phyloP scores from a whole-genome alignment of 2,329 filamentous ascomycete genomes.

The Penicillium olsonii region DNA sequence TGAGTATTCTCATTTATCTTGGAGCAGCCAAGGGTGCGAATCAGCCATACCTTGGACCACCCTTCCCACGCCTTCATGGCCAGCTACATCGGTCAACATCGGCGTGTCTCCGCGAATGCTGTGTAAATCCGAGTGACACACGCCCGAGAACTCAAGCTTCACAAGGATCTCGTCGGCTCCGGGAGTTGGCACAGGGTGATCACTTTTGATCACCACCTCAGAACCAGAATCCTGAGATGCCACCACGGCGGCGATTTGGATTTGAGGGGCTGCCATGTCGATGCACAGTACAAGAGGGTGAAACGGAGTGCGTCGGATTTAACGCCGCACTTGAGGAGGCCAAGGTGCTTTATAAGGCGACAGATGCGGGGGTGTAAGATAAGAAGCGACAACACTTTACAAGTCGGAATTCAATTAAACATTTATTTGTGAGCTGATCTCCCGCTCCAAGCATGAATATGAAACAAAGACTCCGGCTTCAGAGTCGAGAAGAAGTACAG shows the following conservation, averaged over 20 bases:
- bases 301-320: too few relatives aligned
- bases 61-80: constrained; percentile 50
- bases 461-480: constrained; percentile 33
- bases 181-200: constrained; percentile 39
- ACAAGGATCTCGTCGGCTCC: constrained; percentile 46
- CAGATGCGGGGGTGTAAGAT: neutral
- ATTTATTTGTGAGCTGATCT: constrained; percentile 33
- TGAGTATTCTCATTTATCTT: neutral
- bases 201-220: constrained; percentile 27
- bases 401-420: constrained; percentile 30
- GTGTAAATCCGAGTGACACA: constrained; percentile 52
- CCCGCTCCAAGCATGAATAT: constrained; percentile 33
- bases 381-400: neutral
- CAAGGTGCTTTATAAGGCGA: too few relatives aligned
- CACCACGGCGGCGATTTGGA: constrained; percentile 35
- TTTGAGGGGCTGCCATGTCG: constrained; percentile 23
- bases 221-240: constrained; percentile 24
- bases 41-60: constrained; percentile 36
- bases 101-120: constrained; percentile 46
- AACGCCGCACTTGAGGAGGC: too few relatives aligned
- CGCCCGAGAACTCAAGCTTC: constrained; percentile 50
- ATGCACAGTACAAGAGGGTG: neutral
- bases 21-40: neutral
- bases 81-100: constrained; percentile 49
- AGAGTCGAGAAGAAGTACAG: constrained; percentile 27